Base-by-base conservation (phyloP, 192 early-diverging fungal genomes). In the Lobosporangium transversale region DNA sequence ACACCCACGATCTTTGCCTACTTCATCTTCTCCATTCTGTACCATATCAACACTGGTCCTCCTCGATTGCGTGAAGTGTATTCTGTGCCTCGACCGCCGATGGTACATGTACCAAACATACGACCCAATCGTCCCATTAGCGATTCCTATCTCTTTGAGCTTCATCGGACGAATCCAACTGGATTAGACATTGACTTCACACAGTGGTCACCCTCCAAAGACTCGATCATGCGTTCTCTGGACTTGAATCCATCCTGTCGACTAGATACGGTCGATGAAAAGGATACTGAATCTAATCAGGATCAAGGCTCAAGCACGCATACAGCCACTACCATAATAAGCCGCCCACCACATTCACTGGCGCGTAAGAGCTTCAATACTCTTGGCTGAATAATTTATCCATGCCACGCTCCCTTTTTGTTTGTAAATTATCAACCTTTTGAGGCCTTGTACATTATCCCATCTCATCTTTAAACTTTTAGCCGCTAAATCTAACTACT, bases 1-100 rank as follows among this genome's bases (percentile, higher is more conserved):
- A 67, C 53, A 14, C 73, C 73, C 24, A 76, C 73, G 15, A 76
- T 76, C 14, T 76, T 56, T 57, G 64, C 64, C 3, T 76, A 76
- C 53, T 76, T 76, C 45, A 76, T 76, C 31, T 61, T 76, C 29
- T 76, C 73, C 6, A 67, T 76, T 47, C 14, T 76, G 20, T 57
- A 76, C 32, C 73, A 62, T 27, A 48, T 66, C 31, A 52, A 62
- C 45, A 47, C 57, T 12, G 58, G 59, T 6, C 59, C 63, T 1
- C 65, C 63, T 4, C 24, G 44, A 11, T 31, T 67, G 11, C 65
- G 32, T 35, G 51, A 62, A 14, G 51, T 62, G 9, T 57, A 62
- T 65, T 37, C 52, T 5, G 29, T 67, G 17, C 47, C 63, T 30
- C 29, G 53, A 26, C 73, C 73, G 0, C 63, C 63, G 11, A 40